Evolutionary conservation across 495 filamentous ascomycete genomes (phyloP), one percentile per base, ranked within the genome.

Genomic region (Penicillium riverlandense): DNA sequence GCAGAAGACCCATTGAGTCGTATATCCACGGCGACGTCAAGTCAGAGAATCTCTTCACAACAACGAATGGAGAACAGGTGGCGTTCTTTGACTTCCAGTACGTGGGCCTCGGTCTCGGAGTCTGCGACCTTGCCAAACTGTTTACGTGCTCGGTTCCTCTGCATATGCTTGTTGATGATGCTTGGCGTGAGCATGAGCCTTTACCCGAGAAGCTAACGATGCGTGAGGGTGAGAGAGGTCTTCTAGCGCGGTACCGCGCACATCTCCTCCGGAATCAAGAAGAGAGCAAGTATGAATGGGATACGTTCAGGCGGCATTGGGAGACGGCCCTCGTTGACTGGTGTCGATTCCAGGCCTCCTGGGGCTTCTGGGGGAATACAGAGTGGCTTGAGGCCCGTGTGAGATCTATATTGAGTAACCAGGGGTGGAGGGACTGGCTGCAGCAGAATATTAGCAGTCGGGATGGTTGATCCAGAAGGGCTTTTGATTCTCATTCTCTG

Each of bases 41-140:
- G 47, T 69, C 63, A 2, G 65, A 69, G 47, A 69, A 69, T 43
- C 63, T 69, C n/a, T 69, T 69, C 45, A 69, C 63, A 7, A 61
- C 51, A 1, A 32, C n/a, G 0, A 41, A 35, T 0, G 63, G 61
- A 12, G 53, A 62, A 7, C 8, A 50, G 16, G 65, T 69, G 13
- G 65, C 63, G 1, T 69, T 69, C 44, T 69, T 65, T 38, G 65
- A 69, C 35, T 69, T 69, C 11, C 65, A 69, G 37, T 69, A 69
- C 22, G 59, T 65, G 32, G 65, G 65, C 8, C 48, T 65, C 6
- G 65, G 65, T 0, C 38, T 69, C 5, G 65, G 65, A 28, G 65
- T 65, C 11, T 69, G 63, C 45, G 65, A 69, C 38, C 57, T 69
- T 3, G 65, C 65, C 29, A 69, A 69, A 42, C 47, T 69, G 12